Evolutionary conservation across 1,284 basidiomycete genomes (phyloP), one percentile per base, ranked within the genome.

Genomic region (Peniophora sp.): DNA sequence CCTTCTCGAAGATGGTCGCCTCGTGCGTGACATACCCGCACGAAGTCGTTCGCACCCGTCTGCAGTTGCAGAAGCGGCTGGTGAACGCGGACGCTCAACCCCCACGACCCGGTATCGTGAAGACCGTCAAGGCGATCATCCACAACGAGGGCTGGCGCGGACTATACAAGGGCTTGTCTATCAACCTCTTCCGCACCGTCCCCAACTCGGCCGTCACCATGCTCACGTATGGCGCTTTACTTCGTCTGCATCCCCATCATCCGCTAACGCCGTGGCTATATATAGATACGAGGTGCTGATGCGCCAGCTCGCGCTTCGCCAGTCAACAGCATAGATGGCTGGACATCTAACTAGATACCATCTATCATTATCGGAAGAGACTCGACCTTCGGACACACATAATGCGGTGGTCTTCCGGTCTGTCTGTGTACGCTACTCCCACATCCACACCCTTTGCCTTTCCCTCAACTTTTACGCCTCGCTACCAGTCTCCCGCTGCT

Each of bases 21-120:
- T 94, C 92, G 11, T 72, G 97, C 22, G 86, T 87, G 22, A 97
- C 95, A 24, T 97, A 97, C 67, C 95, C 95, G 0, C 94, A 97
- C 66, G 94, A 97, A 68, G 95, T 97, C 41, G 77, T 97, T 17
- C 87, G 94, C 10, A 97, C 94, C 23, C 82, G 93, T 3, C 70
- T 97, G 35, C 94, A 97, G 68, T 92, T 93, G 3, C 84, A 87
- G 59, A 79, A 81, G 51, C 76, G 79, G 52, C 80, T 81, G 41
- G 67, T 85, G 55, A 56, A 55, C 36, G 52, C 50, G 20, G 37
- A 41, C n/a, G 18, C 18, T 5, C 53, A 34, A 9, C 46, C 64
- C 35, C 72, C 75, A 6, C 72, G 74, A 52, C 71, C 76, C 52
- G 87, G 90, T 17, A 70, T 95, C 52, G 65, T 91, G 34, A 76